Percentiles rank a stretch among this genome's conserved stretches.
These are phyloP conservation scores for Xylaria sp. DNA, from an alignment of 2,329 filamentous ascomycete genomes.

Conservation along the genomic window DNA sequence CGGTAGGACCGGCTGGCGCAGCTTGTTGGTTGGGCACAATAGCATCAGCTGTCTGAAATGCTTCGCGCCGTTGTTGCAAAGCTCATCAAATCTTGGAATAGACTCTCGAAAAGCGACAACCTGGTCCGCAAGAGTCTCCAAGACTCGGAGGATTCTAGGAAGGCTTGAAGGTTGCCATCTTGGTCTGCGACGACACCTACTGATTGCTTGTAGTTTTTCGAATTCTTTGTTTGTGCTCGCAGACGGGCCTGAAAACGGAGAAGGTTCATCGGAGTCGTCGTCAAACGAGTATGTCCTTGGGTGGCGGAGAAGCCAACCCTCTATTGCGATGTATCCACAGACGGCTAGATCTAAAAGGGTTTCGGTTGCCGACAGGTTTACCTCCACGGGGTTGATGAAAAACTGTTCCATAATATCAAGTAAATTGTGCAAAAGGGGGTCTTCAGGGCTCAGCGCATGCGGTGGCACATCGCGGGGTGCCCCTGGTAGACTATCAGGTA, in stretches of 20 bases:
- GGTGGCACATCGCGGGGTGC: conserved; percentile 65
- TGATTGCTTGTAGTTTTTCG: conserved; percentile 54
- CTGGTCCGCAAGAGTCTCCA: conserved; percentile 67
- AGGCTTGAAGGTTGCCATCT: conserved; percentile 57
- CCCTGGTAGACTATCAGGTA: conserved; percentile 62
- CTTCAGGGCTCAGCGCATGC: conserved; percentile 67
- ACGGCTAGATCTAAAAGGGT: conserved; percentile 80
- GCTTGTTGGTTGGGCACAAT: conserved; percentile 47
- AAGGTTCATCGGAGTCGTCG: conserved; percentile 46
- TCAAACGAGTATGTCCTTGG: conserved; percentile 67
- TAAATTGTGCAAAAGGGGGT: conserved; percentile 68
- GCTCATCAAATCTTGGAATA: conserved; percentile 74
- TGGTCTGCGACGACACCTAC: conserved; percentile 59
- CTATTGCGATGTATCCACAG: conserved; percentile 82
- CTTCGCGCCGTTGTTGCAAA: conserved; percentile 70
- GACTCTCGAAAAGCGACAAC: conserved; percentile 65
- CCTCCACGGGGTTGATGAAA: conserved; percentile 88
- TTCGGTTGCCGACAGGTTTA: conserved; percentile 87
- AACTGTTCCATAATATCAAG: conserved; percentile 78
- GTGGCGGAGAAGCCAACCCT: conserved; percentile 86
- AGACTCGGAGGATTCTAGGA: conserved; percentile 60
- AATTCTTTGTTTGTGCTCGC: conserved; percentile 44
- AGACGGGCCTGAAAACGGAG: conserved; percentile 28
- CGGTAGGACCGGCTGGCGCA: conserved; percentile 36
- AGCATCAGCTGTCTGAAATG: conserved; percentile 65